These are phyloP conservation scores for Casuarina glauca DNA, from an alignment of 306 rosid genomes.

Conservation along the genomic window DNA sequence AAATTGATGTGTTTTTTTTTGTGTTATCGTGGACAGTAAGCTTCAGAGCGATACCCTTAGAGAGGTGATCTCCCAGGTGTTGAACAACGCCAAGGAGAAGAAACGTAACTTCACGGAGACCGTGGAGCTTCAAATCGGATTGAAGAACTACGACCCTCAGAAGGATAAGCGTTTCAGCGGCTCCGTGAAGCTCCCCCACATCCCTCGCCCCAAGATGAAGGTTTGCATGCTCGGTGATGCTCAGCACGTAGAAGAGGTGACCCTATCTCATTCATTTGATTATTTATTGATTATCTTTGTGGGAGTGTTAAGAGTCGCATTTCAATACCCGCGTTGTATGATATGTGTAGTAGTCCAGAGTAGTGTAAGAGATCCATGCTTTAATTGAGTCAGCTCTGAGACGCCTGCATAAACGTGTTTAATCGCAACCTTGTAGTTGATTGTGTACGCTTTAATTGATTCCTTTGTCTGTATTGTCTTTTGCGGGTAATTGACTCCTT, in stretches of 20 bases:
- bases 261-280: background rate
- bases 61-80: constrained; percentile 46
- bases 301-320: background rate
- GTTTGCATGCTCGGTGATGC: constrained; percentile 95
- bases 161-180: constrained; percentile 91
- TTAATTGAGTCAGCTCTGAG: background rate
- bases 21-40: constrained; percentile 31
- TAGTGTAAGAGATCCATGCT: background rate
- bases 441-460: no score
- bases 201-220: constrained; percentile 88
- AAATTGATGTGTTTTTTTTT: background rate
- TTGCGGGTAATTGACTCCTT: background rate
- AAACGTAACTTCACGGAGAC: constrained; percentile 64
- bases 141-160: constrained; percentile 85
- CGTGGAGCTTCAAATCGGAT: constrained; percentile 76
- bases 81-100: constrained; percentile 35
- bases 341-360: background rate
- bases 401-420: background rate
- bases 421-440: no score
- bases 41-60: constrained; percentile 48
- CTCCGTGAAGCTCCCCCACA: constrained; percentile 76
- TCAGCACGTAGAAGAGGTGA: constrained; percentile 87
- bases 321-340: background rate
- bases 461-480: background rate
- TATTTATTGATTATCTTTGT: background rate